Conservation (phyloP, 768 basidiomycete genomes). For the Suillus tomentosus region DNA sequence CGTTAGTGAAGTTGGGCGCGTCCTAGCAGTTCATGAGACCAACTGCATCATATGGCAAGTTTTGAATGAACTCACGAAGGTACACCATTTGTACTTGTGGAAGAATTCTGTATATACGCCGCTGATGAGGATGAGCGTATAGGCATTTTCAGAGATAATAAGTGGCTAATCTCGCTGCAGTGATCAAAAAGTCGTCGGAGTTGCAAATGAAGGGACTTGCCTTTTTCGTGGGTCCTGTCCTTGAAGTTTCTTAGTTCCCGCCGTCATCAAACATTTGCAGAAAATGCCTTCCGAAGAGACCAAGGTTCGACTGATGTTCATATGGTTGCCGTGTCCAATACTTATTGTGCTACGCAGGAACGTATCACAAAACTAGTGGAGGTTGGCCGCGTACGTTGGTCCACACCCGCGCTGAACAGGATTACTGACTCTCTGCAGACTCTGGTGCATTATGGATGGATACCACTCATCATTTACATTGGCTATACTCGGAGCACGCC, state of each 20-base stretch:
- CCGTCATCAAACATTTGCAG: conserved; percentile 13
- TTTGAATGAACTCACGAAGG: conserved; percentile 36
- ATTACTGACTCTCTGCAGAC: conserved; percentile 51
- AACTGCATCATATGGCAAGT: background rate
- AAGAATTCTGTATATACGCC: conserved; percentile 39
- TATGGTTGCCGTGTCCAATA: background rate
- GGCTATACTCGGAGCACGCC: conserved; percentile 93
- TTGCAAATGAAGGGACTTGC: conserved; percentile 25
- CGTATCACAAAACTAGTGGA: conserved; percentile 81
- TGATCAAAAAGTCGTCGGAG: conserved; percentile 30
- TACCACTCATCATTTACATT: conserved; percentile 94
- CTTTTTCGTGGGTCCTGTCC: conserved; percentile 8
- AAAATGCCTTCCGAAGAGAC: conserved; percentile 90
- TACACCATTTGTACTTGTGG: conserved; percentile 30
- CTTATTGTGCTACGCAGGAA: conserved; percentile 51
- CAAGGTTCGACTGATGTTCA: conserved; percentile 52
- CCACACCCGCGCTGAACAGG: conserved; percentile 6
- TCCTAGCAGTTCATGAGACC: conserved; percentile 41
- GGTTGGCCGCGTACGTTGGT: conserved; percentile 68
- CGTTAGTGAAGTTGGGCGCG: conserved; percentile 71
- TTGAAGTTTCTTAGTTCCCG: conserved; percentile 5
- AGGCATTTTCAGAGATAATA: conserved; percentile 41
- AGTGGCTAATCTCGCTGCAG: conserved; percentile 8
- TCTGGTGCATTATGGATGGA: conserved; percentile 92
- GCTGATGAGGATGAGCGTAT: conserved; percentile 50